These are phyloP conservation scores for Isabelozyma heimii DNA, from an alignment of 805 yeast species.

Conservation along the genomic window DNA sequence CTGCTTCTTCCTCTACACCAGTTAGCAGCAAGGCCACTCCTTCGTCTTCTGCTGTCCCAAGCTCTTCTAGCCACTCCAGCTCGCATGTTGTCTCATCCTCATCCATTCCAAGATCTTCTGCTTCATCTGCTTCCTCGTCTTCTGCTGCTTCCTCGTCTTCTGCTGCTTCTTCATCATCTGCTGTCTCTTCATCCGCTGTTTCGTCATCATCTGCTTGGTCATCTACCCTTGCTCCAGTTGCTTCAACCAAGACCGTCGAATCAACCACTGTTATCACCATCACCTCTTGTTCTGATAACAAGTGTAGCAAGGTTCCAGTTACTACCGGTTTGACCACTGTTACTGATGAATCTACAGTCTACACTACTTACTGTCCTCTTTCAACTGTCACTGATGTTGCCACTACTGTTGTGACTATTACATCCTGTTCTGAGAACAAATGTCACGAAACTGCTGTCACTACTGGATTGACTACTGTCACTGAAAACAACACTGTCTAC, in stretches of 20 bases:
- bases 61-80: not conserved
- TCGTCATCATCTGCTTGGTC: constrained; percentile 5
- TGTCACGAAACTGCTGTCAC: constrained; percentile 12
- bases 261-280: constrained; percentile 23
- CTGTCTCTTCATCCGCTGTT: constrained; percentile 1
- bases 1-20: constrained; percentile 1
- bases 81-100: not conserved
- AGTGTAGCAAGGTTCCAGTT: constrained; percentile 17
- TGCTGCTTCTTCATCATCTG: not conserved
- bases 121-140: not conserved
- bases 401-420: constrained; percentile 9
- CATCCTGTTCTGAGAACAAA: constrained; percentile 26
- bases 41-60: not conserved
- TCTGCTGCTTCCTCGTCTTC: constrained; percentile 2
- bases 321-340: constrained; percentile 24
- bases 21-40: not conserved
- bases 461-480: constrained; percentile 2
- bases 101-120: not conserved
- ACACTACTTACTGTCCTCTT: constrained; percentile 23
- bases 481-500: constrained; percentile 13
- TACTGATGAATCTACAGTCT: constrained; percentile 14
- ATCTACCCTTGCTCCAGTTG: constrained; percentile 9
- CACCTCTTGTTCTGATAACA: constrained; percentile 25
- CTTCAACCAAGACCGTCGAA: constrained; percentile 10
- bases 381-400: constrained; percentile 4